Evolutionary conservation across 345 rosid genomes (phyloP).

Genomic region (Isatis tinctoria): DNA sequence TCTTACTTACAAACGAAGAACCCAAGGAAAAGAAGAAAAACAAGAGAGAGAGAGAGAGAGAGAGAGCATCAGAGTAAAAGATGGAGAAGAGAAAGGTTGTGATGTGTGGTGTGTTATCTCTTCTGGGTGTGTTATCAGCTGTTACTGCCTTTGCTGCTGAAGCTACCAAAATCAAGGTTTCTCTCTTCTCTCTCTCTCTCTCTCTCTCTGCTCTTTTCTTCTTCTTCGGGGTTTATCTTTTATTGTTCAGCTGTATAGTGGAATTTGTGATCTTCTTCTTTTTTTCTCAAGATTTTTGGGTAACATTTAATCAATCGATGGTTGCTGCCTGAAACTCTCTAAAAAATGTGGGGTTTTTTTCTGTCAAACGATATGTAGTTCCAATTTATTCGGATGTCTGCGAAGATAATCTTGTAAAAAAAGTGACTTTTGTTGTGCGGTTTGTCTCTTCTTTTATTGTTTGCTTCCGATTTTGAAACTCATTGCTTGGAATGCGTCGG

Average conservation of each 20-base stretch:
- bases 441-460: background rate
- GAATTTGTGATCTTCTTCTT: background rate
- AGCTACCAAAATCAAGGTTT: conserved; percentile 83
- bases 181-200: background rate
- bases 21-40: background rate
- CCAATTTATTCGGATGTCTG: background rate
- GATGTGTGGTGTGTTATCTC: conserved; percentile 48
- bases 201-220: background rate
- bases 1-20: conserved; percentile 24
- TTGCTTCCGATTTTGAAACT: background rate
- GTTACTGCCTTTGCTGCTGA: conserved; percentile 90
- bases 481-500: background rate
- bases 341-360: background rate
- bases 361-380: background rate
- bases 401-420: background rate
- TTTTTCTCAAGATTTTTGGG: background rate
- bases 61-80: background rate
- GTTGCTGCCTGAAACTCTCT: background rate
- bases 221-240: background rate
- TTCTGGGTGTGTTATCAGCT: conserved; percentile 70
- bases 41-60: background rate
- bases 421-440: background rate
- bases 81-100: conserved; percentile 67
- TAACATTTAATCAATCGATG: background rate
- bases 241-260: background rate